phyloP scores from a whole-genome alignment of 345 rosid species.

The Aquilaria sinensis region DNA sequence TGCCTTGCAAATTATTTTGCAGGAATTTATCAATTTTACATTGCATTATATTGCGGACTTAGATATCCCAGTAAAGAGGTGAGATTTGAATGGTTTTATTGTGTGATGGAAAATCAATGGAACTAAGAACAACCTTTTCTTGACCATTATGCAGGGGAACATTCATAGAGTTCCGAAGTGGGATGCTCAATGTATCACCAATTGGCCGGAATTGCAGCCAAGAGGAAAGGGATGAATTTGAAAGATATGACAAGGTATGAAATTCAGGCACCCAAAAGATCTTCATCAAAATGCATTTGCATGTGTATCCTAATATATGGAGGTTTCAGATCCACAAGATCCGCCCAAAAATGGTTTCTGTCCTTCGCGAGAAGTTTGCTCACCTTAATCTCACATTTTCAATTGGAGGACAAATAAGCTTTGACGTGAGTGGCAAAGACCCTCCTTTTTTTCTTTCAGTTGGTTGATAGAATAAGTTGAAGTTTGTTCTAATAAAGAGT shows the following conservation, averaged over 20 bases:
- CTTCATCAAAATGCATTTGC: background rate
- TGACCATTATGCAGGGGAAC: conserved; percentile 60
- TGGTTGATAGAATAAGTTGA: too few relatives aligned
- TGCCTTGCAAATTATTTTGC: conserved; percentile 25
- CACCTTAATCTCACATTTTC: conserved; percentile 94
- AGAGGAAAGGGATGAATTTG: conserved; percentile 98
- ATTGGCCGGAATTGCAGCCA: conserved; percentile 99
- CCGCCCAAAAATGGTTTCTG: conserved; percentile 77
- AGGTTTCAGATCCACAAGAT: conserved; percentile 73
- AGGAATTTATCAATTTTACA: conserved; percentile 81
- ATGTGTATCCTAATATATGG: conserved; percentile 7
- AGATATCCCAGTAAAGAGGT: conserved; percentile 98
- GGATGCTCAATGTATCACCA: conserved; percentile 96
- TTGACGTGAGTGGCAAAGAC: conserved; percentile 55
- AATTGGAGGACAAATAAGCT: conserved; percentile 97
- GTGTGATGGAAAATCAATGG: background rate
- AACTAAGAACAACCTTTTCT: conserved; percentile 6
- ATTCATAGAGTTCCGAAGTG: conserved; percentile 93
- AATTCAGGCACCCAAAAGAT: conserved; percentile 8
- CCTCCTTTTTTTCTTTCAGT: background rate
- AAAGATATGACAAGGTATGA: conserved; percentile 85
- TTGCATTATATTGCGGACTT: conserved; percentile 92
- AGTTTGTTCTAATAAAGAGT: background rate
- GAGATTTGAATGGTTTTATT: conserved; percentile 4
- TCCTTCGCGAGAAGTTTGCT: conserved; percentile 79